These are phyloP conservation scores for Graphilbum sp. DNA, from an alignment of 2,329 filamentous ascomycete genomes.

Conservation along the genomic window DNA sequence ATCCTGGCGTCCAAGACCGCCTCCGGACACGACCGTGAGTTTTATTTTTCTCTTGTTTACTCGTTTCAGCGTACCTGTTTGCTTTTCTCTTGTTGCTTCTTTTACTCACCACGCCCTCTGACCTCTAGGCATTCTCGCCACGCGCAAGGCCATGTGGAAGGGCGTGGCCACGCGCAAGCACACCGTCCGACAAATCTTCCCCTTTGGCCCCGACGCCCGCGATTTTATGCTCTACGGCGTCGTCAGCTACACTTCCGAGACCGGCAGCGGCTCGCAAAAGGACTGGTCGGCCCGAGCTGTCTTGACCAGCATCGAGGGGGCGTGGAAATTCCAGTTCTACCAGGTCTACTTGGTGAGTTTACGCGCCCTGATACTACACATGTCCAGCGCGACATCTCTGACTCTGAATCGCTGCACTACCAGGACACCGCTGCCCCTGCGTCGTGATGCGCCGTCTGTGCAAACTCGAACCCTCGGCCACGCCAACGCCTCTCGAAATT, in stretches of 20 bases:
- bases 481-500: too few species aligned
- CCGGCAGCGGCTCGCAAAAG: slow-evolving; percentile 16
- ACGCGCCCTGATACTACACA: too few species aligned
- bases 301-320: slow-evolving; percentile 31
- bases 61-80: neutral
- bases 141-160: slow-evolving; percentile 16
- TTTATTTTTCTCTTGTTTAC: neutral
- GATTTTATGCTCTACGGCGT: slow-evolving; percentile 18
- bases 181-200: slow-evolving; percentile 15
- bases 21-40: slow-evolving; percentile 13
- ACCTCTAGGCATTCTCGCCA: slow-evolving; percentile 6
- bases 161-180: slow-evolving; percentile 15
- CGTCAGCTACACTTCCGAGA: slow-evolving; percentile 14
- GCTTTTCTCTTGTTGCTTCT: too few species aligned
- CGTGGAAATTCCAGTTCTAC: slow-evolving; percentile 35
- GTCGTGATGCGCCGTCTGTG: too few species aligned
- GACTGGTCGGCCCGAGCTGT: slow-evolving; percentile 39
- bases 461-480: too few species aligned
- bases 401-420: too few species aligned
- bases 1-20: slow-evolving; percentile 14
- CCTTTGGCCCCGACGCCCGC: slow-evolving; percentile 12
- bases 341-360: slow-evolving; percentile 35
- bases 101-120: too few species aligned
- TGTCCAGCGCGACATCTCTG: too few species aligned
- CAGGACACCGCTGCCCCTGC: too few species aligned